Conservation (phyloP, 176 grass and related monocot species). For the Saccharum spontaneum region DNA sequence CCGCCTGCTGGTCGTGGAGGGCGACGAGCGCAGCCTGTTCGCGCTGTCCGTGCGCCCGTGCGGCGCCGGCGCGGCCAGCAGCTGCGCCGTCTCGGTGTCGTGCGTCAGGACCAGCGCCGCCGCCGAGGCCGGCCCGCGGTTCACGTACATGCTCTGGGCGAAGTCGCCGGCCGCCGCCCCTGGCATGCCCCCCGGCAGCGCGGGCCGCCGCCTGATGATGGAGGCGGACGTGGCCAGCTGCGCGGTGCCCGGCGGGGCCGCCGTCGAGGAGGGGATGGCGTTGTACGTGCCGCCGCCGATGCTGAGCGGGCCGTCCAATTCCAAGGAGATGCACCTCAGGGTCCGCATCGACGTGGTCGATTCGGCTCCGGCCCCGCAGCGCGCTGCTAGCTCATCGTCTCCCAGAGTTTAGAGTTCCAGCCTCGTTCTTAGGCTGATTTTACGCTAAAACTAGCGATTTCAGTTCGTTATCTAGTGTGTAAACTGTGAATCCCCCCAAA, state of each 20-base stretch:
- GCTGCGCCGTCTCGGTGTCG: background rate
- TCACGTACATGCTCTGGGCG: no score
- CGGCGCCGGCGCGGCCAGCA: background rate
- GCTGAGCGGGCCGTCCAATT: no score
- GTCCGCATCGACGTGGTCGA: background rate
- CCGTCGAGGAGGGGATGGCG: no score
- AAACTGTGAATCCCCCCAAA: no score
- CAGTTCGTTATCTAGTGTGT: background rate
- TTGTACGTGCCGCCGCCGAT: no score
- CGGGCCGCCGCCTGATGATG: no score
- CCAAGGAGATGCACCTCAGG: background rate
- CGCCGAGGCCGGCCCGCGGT: no score
- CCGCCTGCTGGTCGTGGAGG: background rate
- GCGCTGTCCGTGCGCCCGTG: background rate
- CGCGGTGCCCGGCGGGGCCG: no score
- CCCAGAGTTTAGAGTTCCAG: background rate
- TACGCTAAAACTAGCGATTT: background rate
- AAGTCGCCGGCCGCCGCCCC: no score
- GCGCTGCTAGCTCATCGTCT: background rate
- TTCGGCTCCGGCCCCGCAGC: background rate
- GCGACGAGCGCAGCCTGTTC: constrained; percentile 1
- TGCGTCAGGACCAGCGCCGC: background rate
- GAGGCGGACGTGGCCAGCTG: no score
- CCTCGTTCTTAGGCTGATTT: background rate
- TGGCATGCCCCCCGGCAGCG: no score